phyloP scores from a whole-genome alignment of 768 basidiomycete species.

The Epithele typhae region DNA sequence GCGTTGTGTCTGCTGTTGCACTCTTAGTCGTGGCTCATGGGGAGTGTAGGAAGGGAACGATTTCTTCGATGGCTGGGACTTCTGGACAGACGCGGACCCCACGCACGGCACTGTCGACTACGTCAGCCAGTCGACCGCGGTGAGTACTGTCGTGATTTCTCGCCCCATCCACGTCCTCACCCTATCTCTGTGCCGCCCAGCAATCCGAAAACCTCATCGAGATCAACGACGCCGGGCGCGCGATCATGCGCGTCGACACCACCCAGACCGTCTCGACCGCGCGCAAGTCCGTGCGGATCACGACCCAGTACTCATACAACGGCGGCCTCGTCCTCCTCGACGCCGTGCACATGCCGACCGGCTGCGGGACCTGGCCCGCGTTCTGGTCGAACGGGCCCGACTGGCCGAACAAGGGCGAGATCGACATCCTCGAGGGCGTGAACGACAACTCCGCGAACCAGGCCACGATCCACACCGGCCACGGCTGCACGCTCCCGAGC shows the following conservation, averaged over 20 bases:
- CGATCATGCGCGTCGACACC: constrained; percentile 87
- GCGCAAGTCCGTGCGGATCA: constrained; percentile 78
- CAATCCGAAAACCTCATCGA: constrained; percentile 54
- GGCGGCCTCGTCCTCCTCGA: constrained; percentile 77
- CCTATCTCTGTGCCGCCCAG: constrained; percentile 28
- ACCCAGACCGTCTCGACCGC: constrained; percentile 61
- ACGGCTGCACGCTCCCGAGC: constrained; percentile 66
- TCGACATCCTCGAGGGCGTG: constrained; percentile 86
- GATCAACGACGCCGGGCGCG: constrained; percentile 68
- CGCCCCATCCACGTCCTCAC: neutral
- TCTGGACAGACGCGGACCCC: constrained; percentile 66
- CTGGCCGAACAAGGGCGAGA: constrained; percentile 60
- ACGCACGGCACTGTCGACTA: constrained; percentile 73
- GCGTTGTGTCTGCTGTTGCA: constrained; percentile 21
- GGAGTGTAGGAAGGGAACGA: constrained; percentile 48
- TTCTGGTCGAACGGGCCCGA: constrained; percentile 36
- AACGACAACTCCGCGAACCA: constrained; percentile 77
- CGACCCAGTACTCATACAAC: constrained; percentile 53
- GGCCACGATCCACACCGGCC: constrained; percentile 74
- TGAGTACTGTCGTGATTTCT: constrained; percentile 34
- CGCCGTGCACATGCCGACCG: constrained; percentile 84
- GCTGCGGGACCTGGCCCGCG: constrained; percentile 82
- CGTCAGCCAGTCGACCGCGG: constrained; percentile 56
- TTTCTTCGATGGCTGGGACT: constrained; percentile 85
- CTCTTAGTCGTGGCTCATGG: neutral